Evolutionary conservation across 352 stramenopile species (phyloP), one percentile per base, ranked within the genome.

Genomic region (Phytophthora pisi): DNA sequence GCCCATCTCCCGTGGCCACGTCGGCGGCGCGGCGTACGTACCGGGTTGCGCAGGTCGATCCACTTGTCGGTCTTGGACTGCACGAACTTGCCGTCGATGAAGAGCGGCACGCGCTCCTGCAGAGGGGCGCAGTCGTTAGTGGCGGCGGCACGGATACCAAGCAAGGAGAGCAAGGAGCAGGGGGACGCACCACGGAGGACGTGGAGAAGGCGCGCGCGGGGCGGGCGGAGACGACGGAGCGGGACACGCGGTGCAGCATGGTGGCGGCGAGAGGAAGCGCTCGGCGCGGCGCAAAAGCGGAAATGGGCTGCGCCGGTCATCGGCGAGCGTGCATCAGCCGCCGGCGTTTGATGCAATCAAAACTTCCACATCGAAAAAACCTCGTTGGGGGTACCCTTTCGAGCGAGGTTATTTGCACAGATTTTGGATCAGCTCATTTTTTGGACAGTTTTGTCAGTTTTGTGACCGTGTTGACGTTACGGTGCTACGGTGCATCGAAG

Each of bases 41-140:
- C 80, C 11, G 96, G 93, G 77, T 98, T 97, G 60, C 77, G 84
- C 38, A 99, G 51, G 53, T 97, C 89, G 57, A 98, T 97, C 89
- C 86, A 97, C 70, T 98, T 93, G 70, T 84, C 73, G 1, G 89
- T 93, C 68, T 93, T 96, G 56, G 92, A 98, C 53, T 96, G 77
- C 43, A 97, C 88, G 61, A 97, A 98, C 70, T 97, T 83, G 68
- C 93, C 93, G 64, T 97, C 91, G 74, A 98, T 98, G 60, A 98
- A 97, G 56, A 93, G 81, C 66, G 86, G 88, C 46, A 94, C 86
- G 15, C 82, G 84, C 51, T 88, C 77, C 81, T 91, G 47, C 47
- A 34, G 28, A 40, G 31, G 3, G 10, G 8, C 18, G 18, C 36
- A 13, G 34, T 9, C 4, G 11, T 49, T 31, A 42, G 42, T 53